Evolutionary conservation across 2,329 filamentous ascomycete genomes (phyloP).

Genomic region (Diaporthe sp.): DNA sequence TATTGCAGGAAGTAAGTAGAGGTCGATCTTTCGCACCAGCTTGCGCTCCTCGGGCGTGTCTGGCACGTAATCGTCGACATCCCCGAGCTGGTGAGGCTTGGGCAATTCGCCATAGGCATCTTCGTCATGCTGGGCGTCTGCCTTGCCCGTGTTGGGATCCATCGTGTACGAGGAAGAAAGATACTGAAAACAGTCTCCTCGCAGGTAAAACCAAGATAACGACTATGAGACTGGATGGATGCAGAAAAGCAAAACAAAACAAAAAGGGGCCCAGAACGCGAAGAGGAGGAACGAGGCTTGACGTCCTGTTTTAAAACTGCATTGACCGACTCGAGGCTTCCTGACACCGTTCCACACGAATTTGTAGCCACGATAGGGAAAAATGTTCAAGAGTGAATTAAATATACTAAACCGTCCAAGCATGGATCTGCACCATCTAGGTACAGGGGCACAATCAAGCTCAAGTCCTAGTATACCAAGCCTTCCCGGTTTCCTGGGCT

Average conservation of each 20-base stretch:
- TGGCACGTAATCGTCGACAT: constrained; percentile 28
- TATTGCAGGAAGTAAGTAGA: constrained; percentile 56
- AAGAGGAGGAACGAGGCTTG: background rate
- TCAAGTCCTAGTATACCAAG: background rate
- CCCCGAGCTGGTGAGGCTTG: constrained; percentile 4
- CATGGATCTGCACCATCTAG: background rate
- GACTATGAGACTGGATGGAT: background rate
- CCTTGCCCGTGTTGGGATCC: constrained; percentile 32
- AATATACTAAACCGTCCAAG: background rate
- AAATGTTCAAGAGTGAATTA: constrained; percentile 6
- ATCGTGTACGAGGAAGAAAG: background rate
- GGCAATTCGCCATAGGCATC: constrained; percentile 18
- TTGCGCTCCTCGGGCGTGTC: constrained; percentile 37
- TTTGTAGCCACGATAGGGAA: background rate
- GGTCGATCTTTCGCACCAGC: constrained; percentile 54
- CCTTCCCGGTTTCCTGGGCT: background rate
- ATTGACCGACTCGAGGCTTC: constrained; percentile 3
- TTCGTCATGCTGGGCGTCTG: constrained; percentile 24
- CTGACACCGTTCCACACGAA: background rate
- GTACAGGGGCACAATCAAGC: background rate
- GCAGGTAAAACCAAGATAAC: background rate
- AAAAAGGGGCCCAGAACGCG: background rate
- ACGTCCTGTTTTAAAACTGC: background rate
- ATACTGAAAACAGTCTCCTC: background rate
- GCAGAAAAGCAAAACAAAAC: background rate